A percentile compares a stretch with the other conserved stretches of the same genome.
Conservation (phyloP, 139 green algal species). For the Monoraphidium neglectum region DNA sequence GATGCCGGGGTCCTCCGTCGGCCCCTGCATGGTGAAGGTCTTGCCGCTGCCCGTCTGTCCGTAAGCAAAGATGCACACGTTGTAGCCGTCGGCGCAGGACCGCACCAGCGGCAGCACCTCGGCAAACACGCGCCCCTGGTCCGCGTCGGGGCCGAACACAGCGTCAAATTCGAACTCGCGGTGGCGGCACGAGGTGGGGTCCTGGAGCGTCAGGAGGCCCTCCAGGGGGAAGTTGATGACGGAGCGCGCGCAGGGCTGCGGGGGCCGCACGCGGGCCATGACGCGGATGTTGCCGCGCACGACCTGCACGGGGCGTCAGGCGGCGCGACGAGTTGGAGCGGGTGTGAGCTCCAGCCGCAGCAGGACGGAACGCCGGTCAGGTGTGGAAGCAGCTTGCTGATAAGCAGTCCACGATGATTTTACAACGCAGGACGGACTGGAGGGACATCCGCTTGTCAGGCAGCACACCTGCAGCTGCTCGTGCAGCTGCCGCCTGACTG, state of each 20-base stretch:
- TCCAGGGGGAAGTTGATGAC: constrained; percentile 51
- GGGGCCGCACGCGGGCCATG: constrained; percentile 53
- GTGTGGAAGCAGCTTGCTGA: too few relatives aligned
- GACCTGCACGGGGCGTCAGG: constrained; percentile 32
- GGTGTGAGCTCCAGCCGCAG: too few relatives aligned
- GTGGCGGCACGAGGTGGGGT: constrained; percentile 61
- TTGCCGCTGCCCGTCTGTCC: constrained; percentile 84
- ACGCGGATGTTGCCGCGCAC: constrained; percentile 79
- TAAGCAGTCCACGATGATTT: too few relatives aligned
- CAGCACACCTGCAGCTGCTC: constrained; percentile 62
- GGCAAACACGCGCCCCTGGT: constrained; percentile 55
- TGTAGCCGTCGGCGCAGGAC: constrained; percentile 52
- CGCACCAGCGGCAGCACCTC: constrained; percentile 60
- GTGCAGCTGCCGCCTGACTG: constrained; percentile 48
- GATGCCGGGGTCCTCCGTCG: constrained; percentile 43
- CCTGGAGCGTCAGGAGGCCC: constrained; percentile 53
- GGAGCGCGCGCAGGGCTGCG: constrained; percentile 32
- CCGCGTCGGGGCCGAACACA: constrained; percentile 42
- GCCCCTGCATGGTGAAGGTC: constrained; percentile 82
- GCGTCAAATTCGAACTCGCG: constrained; percentile 76
- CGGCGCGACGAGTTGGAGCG: too few relatives aligned
- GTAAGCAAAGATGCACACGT: constrained; percentile 71
- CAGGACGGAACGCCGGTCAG: too few relatives aligned
- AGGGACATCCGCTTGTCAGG: constrained; percentile 37
- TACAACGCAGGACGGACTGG: too few relatives aligned